phyloP scores from a whole-genome alignment of 306 rosid species.

The Luffa acutangula region DNA sequence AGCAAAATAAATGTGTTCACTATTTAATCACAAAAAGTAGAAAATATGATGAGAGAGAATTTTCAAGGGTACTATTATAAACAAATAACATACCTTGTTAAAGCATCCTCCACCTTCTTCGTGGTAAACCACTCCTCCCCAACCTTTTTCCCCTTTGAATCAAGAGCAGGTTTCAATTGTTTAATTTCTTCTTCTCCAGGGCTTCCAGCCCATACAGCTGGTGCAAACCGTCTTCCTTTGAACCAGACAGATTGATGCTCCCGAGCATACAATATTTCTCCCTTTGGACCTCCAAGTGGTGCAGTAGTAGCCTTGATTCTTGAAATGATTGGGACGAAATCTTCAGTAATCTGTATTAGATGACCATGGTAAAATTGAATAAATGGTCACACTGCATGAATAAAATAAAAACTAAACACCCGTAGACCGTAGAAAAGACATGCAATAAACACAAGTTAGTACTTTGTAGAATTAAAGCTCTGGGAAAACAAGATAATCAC shows the following conservation, averaged over 20 bases:
- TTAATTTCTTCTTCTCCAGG: slow-evolving; percentile 86
- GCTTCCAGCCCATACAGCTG: slow-evolving; percentile 63
- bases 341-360: slow-evolving; percentile 60
- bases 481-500: background rate
- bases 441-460: background rate
- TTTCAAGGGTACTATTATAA: background rate
- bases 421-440: background rate
- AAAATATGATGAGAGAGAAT: background rate
- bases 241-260: slow-evolving; percentile 97
- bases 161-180: slow-evolving; percentile 76
- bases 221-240: slow-evolving; percentile 74
- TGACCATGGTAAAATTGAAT: background rate
- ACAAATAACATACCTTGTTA: slow-evolving; percentile 41
- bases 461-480: background rate
- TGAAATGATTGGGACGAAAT: slow-evolving; percentile 62
- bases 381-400: background rate
- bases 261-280: slow-evolving; percentile 75
- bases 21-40: background rate
- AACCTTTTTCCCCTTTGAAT: slow-evolving; percentile 87
- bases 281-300: slow-evolving; percentile 83
- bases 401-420: background rate
- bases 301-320: slow-evolving; percentile 73
- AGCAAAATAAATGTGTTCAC: background rate
- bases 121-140: slow-evolving; percentile 97
- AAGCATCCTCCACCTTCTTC: slow-evolving; percentile 67